Base-by-base conservation (phyloP, 2,329 filamentous ascomycete genomes). In the Pseudogymnoascus sp. region DNA sequence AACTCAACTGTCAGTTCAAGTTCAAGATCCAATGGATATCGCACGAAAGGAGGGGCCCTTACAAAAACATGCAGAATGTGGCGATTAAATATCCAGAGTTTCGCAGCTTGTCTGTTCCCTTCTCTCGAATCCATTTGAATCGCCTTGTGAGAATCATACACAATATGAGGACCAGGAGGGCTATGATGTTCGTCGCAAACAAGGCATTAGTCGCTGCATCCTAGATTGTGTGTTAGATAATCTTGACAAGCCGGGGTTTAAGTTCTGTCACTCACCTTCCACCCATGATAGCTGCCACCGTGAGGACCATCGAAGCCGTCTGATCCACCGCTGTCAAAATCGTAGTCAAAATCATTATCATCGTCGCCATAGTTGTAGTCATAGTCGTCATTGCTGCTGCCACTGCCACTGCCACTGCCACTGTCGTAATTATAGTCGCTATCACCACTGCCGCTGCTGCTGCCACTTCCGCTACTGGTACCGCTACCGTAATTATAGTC, bases 81-180 rank as follows among this genome's bases (percentile, higher is more conserved):
- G 43, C 43, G 9, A 54, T 12, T 5, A 54, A 18, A 33, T 54
- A 54, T 54, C 43, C 43, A 6, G 43, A 54, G 43, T 54, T 54
- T 54, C 43, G 43, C 8, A 54, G 25, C 43, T 54, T 54, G 25
- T 54, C 43, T 18, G 43, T 54, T 33, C 43, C 43, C n/a, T 54
- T 54, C 43, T 54, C 43, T 33, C 43, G 43, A 18, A 54, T 54
- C 43, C 43, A 33, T 54, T 54, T 33, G 43, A 54, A 54, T n/a
- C 43, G 25, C n/a, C 8, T 54, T 54, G 25, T 54, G 25, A 54
- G 43, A 33, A 54, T 30, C 43, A 54, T 54, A 54, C 43, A 54
- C 43, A 54, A 14, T 8, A 54, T 8, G n/a, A 54, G 25, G 25
- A 12, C 43, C 30, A 54, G 43, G 1, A 54, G 3, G 2, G 25